phyloP scores from a whole-genome alignment of 176 grass and related monocot genomes.

The Phyllostachys edulis region DNA sequence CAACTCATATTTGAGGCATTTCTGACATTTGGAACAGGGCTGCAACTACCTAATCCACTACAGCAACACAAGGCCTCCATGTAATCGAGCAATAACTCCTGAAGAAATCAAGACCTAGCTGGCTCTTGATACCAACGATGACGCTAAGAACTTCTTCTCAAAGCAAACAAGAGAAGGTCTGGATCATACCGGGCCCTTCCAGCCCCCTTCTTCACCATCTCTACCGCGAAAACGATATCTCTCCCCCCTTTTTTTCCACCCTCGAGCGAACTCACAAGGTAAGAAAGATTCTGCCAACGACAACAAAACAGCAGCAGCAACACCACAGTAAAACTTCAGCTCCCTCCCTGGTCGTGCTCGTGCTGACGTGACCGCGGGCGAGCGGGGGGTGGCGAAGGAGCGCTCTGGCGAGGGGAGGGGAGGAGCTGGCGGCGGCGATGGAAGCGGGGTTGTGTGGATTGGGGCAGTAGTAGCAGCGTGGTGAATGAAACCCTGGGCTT shows the following conservation, averaged over 20 bases:
- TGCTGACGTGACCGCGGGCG: not conserved
- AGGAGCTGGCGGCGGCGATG: not conserved
- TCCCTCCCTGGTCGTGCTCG: not conserved
- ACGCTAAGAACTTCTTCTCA: not conserved
- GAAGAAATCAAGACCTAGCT: not conserved
- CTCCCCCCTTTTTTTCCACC: not conserved
- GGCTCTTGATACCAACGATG: not conserved
- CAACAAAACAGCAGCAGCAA: not conserved
- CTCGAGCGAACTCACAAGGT: not conserved
- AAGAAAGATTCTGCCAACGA: not conserved
- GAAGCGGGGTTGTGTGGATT: not conserved
- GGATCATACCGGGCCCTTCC: slow-evolving; percentile 1
- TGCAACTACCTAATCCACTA: not conserved
- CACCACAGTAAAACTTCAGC: not conserved
- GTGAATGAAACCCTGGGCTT: not conserved
- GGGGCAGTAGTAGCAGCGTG: not conserved
- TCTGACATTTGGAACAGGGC: not conserved
- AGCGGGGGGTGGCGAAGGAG: not conserved
- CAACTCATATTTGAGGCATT: not conserved
- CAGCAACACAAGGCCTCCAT: not conserved
- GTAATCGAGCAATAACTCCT: not conserved
- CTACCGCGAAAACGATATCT: not conserved
- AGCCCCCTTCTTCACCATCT: slow-evolving; percentile 26
- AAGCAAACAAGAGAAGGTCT: not conserved
- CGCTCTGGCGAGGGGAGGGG: not conserved